phyloP scores from a whole-genome alignment of 2,329 filamentous ascomycete genomes.

The Aureobasidium sp. region DNA sequence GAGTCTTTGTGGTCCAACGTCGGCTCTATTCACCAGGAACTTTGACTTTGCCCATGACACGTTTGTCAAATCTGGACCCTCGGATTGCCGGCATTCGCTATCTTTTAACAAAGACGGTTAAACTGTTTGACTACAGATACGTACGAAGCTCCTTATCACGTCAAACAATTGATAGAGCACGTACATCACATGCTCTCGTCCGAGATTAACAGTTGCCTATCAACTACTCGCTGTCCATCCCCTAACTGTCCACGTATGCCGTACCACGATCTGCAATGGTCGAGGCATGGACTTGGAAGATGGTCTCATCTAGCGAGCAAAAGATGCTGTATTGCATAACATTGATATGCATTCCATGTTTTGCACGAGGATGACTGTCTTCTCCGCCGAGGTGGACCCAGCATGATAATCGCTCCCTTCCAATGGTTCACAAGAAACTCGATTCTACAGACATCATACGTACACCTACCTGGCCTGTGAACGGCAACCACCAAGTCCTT shows the following conservation, averaged over 20 bases:
- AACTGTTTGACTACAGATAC: slow-evolving; percentile 7
- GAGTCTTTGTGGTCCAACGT: not conserved
- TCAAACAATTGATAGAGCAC: not conserved
- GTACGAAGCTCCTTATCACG: not conserved
- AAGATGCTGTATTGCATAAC: not conserved
- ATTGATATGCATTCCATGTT: not conserved
- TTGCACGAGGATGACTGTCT: not conserved
- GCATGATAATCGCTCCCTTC: not conserved
- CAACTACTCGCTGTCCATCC: not conserved
- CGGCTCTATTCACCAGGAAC: not conserved
- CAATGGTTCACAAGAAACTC: not conserved
- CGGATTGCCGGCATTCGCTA: slow-evolving; percentile 1
- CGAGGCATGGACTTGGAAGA: not conserved
- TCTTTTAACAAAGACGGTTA: slow-evolving; percentile 5
- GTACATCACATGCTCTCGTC: not conserved
- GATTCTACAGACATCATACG: not conserved
- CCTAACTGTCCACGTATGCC: not conserved
- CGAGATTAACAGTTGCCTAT: not conserved
- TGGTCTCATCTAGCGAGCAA: not conserved
- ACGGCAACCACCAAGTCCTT: not conserved
- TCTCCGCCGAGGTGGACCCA: not conserved
- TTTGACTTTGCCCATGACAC: slow-evolving; percentile 2
- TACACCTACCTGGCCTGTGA: not conserved
- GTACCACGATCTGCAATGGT: not conserved
- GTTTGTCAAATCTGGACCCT: not conserved